These are phyloP conservation scores for Streptanthus diversifolius DNA, from an alignment of 345 rosid genomes.

Conservation along the genomic window DNA sequence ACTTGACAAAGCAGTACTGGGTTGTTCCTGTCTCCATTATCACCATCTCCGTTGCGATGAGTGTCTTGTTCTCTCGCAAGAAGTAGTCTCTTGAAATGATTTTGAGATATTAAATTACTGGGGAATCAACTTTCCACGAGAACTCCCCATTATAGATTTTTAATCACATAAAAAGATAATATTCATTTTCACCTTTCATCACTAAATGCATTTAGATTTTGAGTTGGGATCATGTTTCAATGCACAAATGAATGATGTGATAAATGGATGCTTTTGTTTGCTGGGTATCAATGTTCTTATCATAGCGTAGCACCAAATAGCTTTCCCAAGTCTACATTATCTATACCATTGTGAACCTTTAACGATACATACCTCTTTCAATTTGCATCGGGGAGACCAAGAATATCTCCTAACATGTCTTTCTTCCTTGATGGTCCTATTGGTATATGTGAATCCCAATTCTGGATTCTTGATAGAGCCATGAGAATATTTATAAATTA, in stretches of 20 bases:
- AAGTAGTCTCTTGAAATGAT: slow-evolving; percentile 37
- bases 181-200: neutral
- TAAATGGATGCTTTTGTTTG: slow-evolving; percentile 15
- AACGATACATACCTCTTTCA: neutral
- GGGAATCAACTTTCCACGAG: slow-evolving; percentile 13
- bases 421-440: neutral
- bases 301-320: neutral
- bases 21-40: slow-evolving; percentile 53
- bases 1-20: slow-evolving; percentile 67
- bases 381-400: neutral
- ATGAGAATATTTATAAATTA: neutral
- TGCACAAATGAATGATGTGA: slow-evolving; percentile 3
- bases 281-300: neutral
- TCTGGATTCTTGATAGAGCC: neutral
- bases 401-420: neutral
- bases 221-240: neutral
- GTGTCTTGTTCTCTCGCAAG: slow-evolving; percentile 58
- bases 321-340: neutral
- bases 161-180: neutral
- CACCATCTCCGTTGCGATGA: slow-evolving; percentile 58
- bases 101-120: slow-evolving; percentile 3
- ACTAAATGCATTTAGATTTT: neutral
- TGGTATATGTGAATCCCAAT: neutral
- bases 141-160: slow-evolving; percentile 8
- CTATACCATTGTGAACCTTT: neutral